Evolutionary conservation across 352 stramenopile genomes (phyloP), one percentile per base, ranked within the genome.

Genomic region (Phytopythium litorale): DNA sequence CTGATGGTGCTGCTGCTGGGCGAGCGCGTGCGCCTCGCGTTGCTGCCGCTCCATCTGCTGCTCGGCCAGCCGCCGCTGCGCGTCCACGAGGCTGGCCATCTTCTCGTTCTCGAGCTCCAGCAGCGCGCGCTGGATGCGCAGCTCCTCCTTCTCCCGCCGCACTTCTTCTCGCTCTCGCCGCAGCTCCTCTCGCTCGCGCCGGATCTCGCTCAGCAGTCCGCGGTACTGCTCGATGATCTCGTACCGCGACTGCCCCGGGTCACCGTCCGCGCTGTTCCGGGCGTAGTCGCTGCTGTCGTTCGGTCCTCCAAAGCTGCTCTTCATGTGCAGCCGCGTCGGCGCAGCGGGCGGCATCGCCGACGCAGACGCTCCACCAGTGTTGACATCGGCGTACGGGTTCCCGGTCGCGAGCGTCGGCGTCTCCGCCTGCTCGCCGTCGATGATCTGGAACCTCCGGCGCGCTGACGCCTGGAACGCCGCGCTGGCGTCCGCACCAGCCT

Each of bases 91-190:
- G 48, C 61, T 81, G 9, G 72, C 72, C 75, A 90, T 85, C 43
- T 81, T 80, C 64, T 93, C 84, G 43, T 91, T 93, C 51, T 93
- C 84, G 42, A 91, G 64, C 58, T 91, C 81, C 54, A 91, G 62
- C 32, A 87, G 61, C 38, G 73, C 68, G 40, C 80, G 73, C 35
- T 92, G 81, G 28, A 89, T 72, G 1, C 81, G 80, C n/a, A 92
- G n/a, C 25, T 89, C 79, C 37, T 92, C 84, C 49, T 86, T 89
- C 52, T 91, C 84, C 4, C 70, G 70, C 2, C 81, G 78, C 11
- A 89, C 30, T 42, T 90, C 81, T 23, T 91, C 81, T 46, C 80
- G 79, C 53, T 93, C 84, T 16, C 76, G 76, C 4, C 84, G 81
- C 3, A 93, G 62, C 63, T 91, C 78, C n/a, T 87, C 76, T 9